Base-by-base conservation (phyloP, 495 filamentous ascomycete genomes). In the Penicillium riverlandense region DNA sequence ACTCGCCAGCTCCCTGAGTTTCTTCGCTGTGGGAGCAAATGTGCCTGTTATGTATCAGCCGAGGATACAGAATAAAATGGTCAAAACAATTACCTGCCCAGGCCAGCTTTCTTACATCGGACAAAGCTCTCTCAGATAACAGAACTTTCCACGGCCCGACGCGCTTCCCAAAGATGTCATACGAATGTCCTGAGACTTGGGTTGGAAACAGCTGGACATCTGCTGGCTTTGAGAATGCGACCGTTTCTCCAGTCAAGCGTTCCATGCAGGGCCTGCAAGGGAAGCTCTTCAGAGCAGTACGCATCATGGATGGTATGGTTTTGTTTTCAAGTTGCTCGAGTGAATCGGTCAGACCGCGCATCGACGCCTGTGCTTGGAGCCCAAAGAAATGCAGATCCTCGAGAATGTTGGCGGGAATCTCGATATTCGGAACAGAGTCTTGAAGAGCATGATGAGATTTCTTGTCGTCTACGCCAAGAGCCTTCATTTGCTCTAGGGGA, bases 101-200 rank as follows among this genome's bases (percentile, higher is more conserved):
- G 29, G 41, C 32, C 27, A 55, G 11, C 29, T 38, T 41, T n/a
- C 45, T 47, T 6, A 64, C 12, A 33, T 48, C 53, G 4, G 47
- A 55, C 8, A 71, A 44, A 8, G 69, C 69, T 8, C 43, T 34
- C 5, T 44, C 40, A 5, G 69, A 67, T 6, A 72, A 37, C 1
- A 65, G 31, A n/a, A 72, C 45, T 44, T 69, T 70, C 68, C 68
- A 72, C 6, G 43, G 8, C 7, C 68, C 69, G 0, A 70, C 6
- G n/a, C 40, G 36, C 6, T 55, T 52, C 0, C 61, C 66, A 28
- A 66, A 58, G 14, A 62, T 35, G 1, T 58, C 57, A 8, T 49
- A 32, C 5, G 41, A 13, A 32, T n/a, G 11, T 10, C 32, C 14
- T 4, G 10, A 6, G 13, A n/a, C 11, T 11, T 28, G 11, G 51